Base-by-base conservation (phyloP, 371 early-diverging fungal species). In the Actinomucor elegans region DNA sequence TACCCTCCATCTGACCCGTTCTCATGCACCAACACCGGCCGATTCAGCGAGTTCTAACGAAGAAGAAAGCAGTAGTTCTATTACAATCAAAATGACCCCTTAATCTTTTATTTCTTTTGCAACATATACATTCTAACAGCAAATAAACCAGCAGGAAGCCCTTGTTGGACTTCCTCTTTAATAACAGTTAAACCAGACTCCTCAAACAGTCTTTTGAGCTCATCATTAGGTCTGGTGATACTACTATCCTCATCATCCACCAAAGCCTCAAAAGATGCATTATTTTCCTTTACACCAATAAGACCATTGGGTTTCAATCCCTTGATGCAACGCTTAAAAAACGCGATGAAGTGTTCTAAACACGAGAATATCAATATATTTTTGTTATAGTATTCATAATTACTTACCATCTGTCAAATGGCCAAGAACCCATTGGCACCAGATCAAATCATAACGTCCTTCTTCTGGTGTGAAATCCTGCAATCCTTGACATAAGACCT, bases 391-490 rank as follows among this genome's bases (percentile, higher is more conserved):
- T 24, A 29, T 12, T 15, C 2, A 32, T 15, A 37, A n/a, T n/a
- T n/a, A 5, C 37, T 51, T 77, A 86, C 86, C 85, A 57, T 91
- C 90, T 2, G 87, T 89, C 64, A 92, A 71, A 56, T 92, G 91
- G 11, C 88, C 84, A 11, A 96, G 73, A 1, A 96, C 96, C 98
- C 98, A 97, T 67, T 97, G 98, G 58, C 89, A 92, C 98, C 98
- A 97, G 23, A 97, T 92, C 31, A 92, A 65, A 62, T 94, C 93
- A 72, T 94, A 95, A 23, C 84, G 77, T 3, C 74, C 79, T 27
- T 73, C 57, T n/a, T 81, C 79, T 10, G 96, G 96, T 15, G 41
- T 46, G 55, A 96, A 94, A 20, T 85, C 83, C 59, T 97, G 96
- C 51, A 97, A 64, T 0, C 96, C 98, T 12, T 71, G 49, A 23